Conservation (phyloP, 2,329 filamentous ascomycete species). For the Nakataea oryzae region DNA sequence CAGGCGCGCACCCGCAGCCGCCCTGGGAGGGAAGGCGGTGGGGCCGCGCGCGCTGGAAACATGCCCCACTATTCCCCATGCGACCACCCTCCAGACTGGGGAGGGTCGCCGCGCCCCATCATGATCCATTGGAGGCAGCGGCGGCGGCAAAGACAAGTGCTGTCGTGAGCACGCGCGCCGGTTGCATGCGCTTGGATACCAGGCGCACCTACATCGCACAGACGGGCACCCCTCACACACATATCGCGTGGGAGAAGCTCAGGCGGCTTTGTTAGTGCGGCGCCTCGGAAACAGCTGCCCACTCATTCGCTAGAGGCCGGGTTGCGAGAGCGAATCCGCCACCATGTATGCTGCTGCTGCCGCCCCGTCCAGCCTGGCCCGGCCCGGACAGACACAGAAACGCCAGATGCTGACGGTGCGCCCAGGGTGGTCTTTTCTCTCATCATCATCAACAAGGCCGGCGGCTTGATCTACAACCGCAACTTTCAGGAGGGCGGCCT, state of each 20-base stretch:
- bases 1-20: too few species aligned
- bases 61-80: too few species aligned
- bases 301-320: background rate
- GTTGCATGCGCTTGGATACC: background rate
- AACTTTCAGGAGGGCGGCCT: slow-evolving; percentile 80
- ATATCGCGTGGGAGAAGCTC: background rate
- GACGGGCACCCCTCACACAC: background rate
- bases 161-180: too few species aligned
- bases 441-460: slow-evolving; percentile 98
- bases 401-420: background rate
- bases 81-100: too few species aligned
- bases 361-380: too few species aligned
- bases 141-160: too few species aligned
- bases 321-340: background rate
- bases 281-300: background rate
- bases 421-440: slow-evolving; percentile 85
- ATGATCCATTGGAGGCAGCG: too few species aligned
- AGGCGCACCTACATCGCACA: background rate
- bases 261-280: background rate
- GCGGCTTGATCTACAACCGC: slow-evolving; percentile 90
- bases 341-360: background rate
- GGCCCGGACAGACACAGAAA: background rate
- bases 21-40: background rate
- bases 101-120: too few species aligned
- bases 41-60: background rate